Evolutionary conservation across 768 basidiomycete genomes (phyloP).

Genomic region (Leccinellum albellum): DNA sequence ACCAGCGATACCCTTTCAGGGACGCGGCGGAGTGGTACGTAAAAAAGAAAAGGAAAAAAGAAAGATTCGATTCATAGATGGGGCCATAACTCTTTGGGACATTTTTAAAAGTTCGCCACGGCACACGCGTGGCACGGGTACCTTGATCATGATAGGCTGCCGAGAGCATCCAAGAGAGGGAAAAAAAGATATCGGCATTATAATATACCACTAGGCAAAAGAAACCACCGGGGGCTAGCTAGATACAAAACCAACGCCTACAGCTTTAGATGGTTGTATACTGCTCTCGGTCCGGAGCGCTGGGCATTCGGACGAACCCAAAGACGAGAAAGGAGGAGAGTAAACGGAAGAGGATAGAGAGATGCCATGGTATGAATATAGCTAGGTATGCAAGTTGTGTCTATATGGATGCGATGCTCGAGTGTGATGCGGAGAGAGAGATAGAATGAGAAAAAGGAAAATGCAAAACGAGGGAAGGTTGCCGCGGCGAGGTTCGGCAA

Average conservation of each 20-base stretch:
- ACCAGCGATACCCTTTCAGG: not conserved
- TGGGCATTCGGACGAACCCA: slow-evolving; percentile 16
- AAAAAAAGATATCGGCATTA: slow-evolving; percentile 13
- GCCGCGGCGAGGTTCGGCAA: slow-evolving; percentile 14
- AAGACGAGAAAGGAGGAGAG: slow-evolving; percentile 11
- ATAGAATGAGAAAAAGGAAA: not conserved
- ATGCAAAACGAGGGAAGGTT: slow-evolving; percentile 17
- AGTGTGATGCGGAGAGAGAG: slow-evolving; percentile 13
- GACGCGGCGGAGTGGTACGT: not conserved
- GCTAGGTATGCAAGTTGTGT: slow-evolving; percentile 32
- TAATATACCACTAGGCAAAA: slow-evolving; percentile 20
- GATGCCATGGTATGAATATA: slow-evolving; percentile 36
- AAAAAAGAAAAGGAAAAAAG: not conserved
- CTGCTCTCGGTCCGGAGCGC: slow-evolving; percentile 13
- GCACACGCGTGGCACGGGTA: slow-evolving; percentile 3
- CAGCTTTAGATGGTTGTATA: slow-evolving; percentile 1
- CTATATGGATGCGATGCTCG: slow-evolving; percentile 27
- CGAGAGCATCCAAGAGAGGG: not conserved
- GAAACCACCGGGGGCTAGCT: slow-evolving; percentile 1
- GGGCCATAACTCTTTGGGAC: not conserved
- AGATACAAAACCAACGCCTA: slow-evolving; percentile 21
- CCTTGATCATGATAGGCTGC: not conserved
- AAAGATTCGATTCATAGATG: not conserved
- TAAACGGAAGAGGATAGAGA: slow-evolving; percentile 3
- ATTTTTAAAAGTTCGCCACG: not conserved